Evolutionary conservation across 1,284 basidiomycete genomes (phyloP), one percentile per base, ranked within the genome.

Genomic region (Sutorius eximius): DNA sequence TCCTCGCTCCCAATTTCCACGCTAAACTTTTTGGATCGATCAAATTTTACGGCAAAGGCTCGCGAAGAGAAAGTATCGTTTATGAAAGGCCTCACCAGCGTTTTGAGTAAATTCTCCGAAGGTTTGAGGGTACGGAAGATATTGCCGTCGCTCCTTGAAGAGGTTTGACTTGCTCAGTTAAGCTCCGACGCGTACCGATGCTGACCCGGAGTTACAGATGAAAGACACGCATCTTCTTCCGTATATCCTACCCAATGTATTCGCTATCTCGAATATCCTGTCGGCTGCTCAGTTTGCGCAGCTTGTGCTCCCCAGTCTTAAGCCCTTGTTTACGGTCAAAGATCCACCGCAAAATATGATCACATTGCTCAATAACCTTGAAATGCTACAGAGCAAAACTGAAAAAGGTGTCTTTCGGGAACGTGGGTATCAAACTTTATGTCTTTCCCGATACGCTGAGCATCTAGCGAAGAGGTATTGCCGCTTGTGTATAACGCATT

Each of bases 321-420:
- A 91, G 66, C 95, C 95, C 0, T 73, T 99, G 13, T 99, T 99
- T 63, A 78, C 77, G 0, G 77, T 98, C 63, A 95, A 92, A 71
- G 97, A 99, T 66, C 96, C 97, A 22, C 95, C 96, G 0, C 95
- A 98, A 72, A 98, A 95, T 63, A 95, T 97, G 89, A 73, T 96
- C 51, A 95, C 93, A 1, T 74, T 98, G 24, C 73, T 99, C 38
- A 95, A 98, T 59, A 95, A 97, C 67, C 79, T 98, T 15, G 76
- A 82, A 22, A 82, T 97, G 71, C 81, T 99, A 43, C 93, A 96
- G 65, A 83, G 80, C 56, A 99, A 99, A 75, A 95, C 93, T 1
- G 86, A 91, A 49, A 93, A 95, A 45, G 74, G 76, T 5, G 82
- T 90, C 4, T 99, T 99, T 70, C 80, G 93, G 60, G 93, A 95